These are phyloP conservation scores for Colletotrichum chlorophyti DNA, from an alignment of 2,329 filamentous ascomycete species.

Conservation along the genomic window DNA sequence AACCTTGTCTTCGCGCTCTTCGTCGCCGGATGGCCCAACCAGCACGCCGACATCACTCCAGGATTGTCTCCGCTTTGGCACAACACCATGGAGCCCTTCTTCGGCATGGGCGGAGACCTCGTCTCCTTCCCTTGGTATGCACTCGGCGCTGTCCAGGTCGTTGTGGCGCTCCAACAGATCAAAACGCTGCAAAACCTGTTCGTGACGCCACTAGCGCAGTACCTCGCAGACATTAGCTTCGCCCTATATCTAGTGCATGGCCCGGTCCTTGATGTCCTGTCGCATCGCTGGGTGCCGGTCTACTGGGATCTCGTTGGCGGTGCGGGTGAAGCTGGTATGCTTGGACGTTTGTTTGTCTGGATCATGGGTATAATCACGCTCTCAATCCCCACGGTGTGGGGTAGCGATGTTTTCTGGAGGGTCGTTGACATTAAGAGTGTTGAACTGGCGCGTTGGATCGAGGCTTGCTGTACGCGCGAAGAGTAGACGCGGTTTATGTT, in stretches of 20 bases:
- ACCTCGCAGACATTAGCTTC: constrained; percentile 63
- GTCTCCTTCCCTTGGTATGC: constrained; percentile 44
- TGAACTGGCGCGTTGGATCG: constrained; percentile 56
- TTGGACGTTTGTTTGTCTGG: constrained; percentile 42
- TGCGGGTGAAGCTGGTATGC: constrained; percentile 39
- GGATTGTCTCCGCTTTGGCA: constrained; percentile 40
- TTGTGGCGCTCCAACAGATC: constrained; percentile 40
- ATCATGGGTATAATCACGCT: constrained; percentile 44
- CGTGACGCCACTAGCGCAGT: constrained; percentile 56
- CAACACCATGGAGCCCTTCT: constrained; percentile 42
- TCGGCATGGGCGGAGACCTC: constrained; percentile 38
- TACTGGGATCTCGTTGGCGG: constrained; percentile 38
- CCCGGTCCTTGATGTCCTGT: constrained; percentile 49
- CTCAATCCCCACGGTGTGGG: constrained; percentile 53
- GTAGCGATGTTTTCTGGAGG: constrained; percentile 66
- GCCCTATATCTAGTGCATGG: constrained; percentile 67
- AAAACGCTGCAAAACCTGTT: constrained; percentile 44
- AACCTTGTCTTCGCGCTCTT: constrained; percentile 40
- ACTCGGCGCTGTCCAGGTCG: constrained; percentile 40
- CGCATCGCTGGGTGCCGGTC: constrained; percentile 30
- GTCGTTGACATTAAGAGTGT: constrained; percentile 55
- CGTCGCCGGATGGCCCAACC: constrained; percentile 49
- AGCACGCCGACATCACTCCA: constrained; percentile 39
- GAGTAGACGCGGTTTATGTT: neutral
- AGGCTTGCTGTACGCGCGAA: constrained; percentile 35